phyloP scores from a whole-genome alignment of 163 green algal genomes.

The Scenedesmus sp. region DNA sequence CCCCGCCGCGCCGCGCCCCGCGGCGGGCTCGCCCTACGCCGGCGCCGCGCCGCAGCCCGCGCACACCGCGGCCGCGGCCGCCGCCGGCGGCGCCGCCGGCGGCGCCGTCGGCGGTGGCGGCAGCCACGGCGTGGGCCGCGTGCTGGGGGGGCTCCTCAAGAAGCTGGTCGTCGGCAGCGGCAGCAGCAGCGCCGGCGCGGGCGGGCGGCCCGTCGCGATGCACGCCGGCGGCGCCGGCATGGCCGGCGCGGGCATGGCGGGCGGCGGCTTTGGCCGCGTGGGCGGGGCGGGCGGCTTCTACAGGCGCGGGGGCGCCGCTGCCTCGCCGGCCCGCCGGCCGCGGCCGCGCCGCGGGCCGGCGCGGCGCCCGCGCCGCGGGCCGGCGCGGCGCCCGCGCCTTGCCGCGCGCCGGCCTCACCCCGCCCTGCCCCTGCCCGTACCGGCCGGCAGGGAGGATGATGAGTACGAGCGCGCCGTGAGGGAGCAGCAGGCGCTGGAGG shows the following conservation, averaged over 20 bases:
- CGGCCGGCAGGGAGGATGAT: neutral
- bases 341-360: no score
- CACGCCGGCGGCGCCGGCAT: neutral
- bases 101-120: neutral
- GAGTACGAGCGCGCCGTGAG: neutral
- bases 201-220: no score
- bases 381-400: neutral
- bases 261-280: neutral
- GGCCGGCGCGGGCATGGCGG: neutral
- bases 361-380: neutral
- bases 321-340: no score
- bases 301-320: neutral
- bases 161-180: constrained; percentile 2
- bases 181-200: no score
- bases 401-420: no score
- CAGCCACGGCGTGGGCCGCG: neutral
- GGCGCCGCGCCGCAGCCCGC: constrained; percentile 14
- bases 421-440: no score
- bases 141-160: constrained; percentile 17
- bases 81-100: neutral
- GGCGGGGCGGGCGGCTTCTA: neutral
- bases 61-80: neutral
- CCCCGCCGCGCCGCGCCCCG: neutral
- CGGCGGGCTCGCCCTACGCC: neutral
- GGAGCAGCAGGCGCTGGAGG: constrained; percentile 27